Evolutionary conservation across 257 asterid genomes (phyloP), one percentile per base, ranked within the genome.

Genomic region (Fraxinus americana): DNA sequence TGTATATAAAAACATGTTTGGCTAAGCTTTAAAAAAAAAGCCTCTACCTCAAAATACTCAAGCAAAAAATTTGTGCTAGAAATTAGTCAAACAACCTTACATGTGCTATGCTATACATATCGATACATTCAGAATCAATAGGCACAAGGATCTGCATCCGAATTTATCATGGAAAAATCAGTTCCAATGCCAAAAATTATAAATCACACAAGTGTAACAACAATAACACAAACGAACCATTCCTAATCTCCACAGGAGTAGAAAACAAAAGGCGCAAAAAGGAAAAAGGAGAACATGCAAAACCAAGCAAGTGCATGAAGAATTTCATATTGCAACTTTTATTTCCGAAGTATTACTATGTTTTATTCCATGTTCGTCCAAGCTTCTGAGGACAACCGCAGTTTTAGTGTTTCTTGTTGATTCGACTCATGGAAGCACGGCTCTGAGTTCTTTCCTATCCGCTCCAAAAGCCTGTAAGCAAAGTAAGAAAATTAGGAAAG

Each of bases 371-470:
- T 63, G 32, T 25, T 63, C 35, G 17, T 63, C 32, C 34, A 25
- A 11, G 69, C 35, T 63, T 63, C 34, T 4, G 7, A 63, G 50
- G 4, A 41, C 50, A 25, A 50, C 61, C 54, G 73, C 79, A 19
- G 43, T 5, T 61, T 25, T 30, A 41, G 39, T 8, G 72, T 75
- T 50, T 38, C 36, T 57, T 16, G 30, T 23, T 4, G 7, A 1
- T 75, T 19, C 69, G 66, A 41, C 75, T 94, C 91, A 94, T 23
- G 99, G 98, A 81, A 95, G 98, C 66, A 71, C 83, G 1, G 91
- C 82, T 85, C 96, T 90, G 73, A 95, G 65, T 79, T 92, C 97
- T 85, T 90, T 95, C 82, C 95, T 88, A 82, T 92, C 97, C 43
- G 97, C 93, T 86, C 99, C 98, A 76, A 80, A 92, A 0, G 96